Percentiles rank a stretch among this genome's conserved stretches.
phyloP scores from a whole-genome alignment of 352 stramenopile genomes.

The Phytophthora boehmeriae region DNA sequence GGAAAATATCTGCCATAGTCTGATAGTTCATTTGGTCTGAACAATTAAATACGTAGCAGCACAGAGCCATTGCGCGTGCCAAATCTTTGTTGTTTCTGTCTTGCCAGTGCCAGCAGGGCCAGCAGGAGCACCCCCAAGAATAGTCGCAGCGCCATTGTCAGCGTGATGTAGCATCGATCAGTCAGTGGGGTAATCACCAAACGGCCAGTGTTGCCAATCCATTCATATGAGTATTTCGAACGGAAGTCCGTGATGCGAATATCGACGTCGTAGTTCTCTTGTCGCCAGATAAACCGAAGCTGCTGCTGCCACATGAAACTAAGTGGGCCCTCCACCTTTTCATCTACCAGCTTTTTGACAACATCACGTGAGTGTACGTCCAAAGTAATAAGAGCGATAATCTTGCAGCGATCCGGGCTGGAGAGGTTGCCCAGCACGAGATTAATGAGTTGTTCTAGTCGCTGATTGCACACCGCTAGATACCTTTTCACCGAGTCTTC shows the following conservation, averaged over 20 bases:
- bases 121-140: constrained; percentile 95
- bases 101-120: constrained; percentile 93
- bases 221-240: constrained; percentile 93
- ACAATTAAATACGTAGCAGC: constrained; percentile 92
- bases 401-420: constrained; percentile 92
- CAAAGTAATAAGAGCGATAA: constrained; percentile 96
- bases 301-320: constrained; percentile 92
- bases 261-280: constrained; percentile 95
- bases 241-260: constrained; percentile 97
- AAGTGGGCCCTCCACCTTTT: constrained; percentile 88
- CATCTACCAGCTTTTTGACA: constrained; percentile 88
- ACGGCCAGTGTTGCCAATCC: constrained; percentile 89
- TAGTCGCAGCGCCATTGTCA: constrained; percentile 96
- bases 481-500: constrained; percentile 90
- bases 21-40: constrained; percentile 92
- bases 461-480: constrained; percentile 77
- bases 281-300: constrained; percentile 90
- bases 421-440: constrained; percentile 90
- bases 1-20: constrained; percentile 90
- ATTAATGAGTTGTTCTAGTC: constrained; percentile 92
- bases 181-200: constrained; percentile 97
- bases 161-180: constrained; percentile 97
- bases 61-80: constrained; percentile 83
- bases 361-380: constrained; percentile 96
- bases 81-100: constrained; percentile 88